Evolutionary conservation across 495 filamentous ascomycete species (phyloP).

Genomic region (Penicilliopsis zonata): DNA sequence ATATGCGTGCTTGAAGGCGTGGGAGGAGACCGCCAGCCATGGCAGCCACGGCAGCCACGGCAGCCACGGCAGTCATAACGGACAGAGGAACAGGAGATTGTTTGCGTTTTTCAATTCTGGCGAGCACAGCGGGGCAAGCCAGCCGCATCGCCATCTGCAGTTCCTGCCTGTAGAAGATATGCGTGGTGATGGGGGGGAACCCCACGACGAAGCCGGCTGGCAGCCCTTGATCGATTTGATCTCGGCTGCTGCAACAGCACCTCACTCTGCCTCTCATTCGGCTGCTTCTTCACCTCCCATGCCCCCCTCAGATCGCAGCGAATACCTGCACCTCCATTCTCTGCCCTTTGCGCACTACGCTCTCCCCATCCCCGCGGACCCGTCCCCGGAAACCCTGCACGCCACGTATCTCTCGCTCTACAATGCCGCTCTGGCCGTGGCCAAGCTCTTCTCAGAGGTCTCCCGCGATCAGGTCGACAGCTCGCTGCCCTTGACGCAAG

Average conservation of each 20-base stretch:
- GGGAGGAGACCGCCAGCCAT: constrained; percentile 30
- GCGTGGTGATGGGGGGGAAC: constrained; percentile 28
- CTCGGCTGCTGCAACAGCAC: constrained; percentile 1
- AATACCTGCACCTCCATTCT: constrained; percentile 14
- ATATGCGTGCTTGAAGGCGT: constrained; percentile 53
- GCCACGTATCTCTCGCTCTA: constrained; percentile 43
- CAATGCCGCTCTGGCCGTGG: constrained; percentile 30
- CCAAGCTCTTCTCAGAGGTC: constrained; percentile 10
- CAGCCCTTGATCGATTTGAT: constrained; percentile 42
- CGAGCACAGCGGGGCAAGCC: constrained; percentile 61
- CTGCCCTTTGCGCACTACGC: constrained; percentile 45
- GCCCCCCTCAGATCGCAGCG: constrained; percentile 1
- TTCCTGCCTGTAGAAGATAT: constrained; percentile 62
- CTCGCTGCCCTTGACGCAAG: constrained; percentile 7
- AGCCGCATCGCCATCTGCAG: constrained; percentile 72
- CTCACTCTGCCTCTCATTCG: neutral
- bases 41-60: neutral
- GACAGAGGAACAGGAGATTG: constrained; percentile 20
- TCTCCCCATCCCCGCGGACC: constrained; percentile 24
- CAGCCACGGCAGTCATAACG: neutral
- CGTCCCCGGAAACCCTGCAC: constrained; percentile 28
- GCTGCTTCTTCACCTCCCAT: constrained; percentile 7
- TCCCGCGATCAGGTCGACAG: constrained; percentile 1
- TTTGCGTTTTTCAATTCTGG: constrained; percentile 84
- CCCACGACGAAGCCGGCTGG: constrained; percentile 16